phyloP scores from a whole-genome alignment of 495 filamentous ascomycete species.

The Penicillium flavigenum region DNA sequence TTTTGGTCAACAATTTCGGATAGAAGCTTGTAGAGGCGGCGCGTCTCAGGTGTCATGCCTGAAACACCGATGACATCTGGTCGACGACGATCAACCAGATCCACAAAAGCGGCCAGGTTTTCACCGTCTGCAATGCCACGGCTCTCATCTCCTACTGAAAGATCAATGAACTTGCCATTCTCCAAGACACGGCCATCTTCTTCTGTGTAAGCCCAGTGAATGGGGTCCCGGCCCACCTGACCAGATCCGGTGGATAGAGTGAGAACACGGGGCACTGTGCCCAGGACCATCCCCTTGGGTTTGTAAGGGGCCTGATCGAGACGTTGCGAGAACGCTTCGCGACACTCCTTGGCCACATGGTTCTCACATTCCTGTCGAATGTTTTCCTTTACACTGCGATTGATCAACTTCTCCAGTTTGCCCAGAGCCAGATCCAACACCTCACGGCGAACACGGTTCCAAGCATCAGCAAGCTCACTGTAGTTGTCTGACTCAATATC shows the following conservation, averaged over 20 bases:
- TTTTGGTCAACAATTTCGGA: constrained; percentile 71
- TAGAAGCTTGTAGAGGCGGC: constrained; percentile 76
- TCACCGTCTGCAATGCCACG: constrained; percentile 61
- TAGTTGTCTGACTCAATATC: constrained; percentile 90
- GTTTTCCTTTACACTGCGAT: constrained; percentile 89
- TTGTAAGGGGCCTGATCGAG: constrained; percentile 96
- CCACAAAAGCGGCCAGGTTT: constrained; percentile 65
- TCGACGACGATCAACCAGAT: constrained; percentile 68
- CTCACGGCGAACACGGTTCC: constrained; percentile 84
- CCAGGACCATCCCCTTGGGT: constrained; percentile 87
- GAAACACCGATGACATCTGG: constrained; percentile 90
- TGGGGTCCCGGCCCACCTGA: constrained; percentile 68
- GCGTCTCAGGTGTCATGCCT: constrained; percentile 86
- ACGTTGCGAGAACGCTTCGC: constrained; percentile 78
- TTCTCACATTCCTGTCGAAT: constrained; percentile 90
- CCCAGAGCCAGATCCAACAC: constrained; percentile 75
- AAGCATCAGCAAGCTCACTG: constrained; percentile 91
- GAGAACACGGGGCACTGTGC: constrained; percentile 83
- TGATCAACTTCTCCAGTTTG: constrained; percentile 80
- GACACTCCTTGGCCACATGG: constrained; percentile 74
- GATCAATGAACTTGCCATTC: constrained; percentile 78
- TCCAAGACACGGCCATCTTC: constrained; percentile 88
- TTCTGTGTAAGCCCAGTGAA: constrained; percentile 89
- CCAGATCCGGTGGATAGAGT: constrained; percentile 78
- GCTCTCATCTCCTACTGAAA: constrained; percentile 67